phyloP scores from a whole-genome alignment of 176 grass and related monocot genomes.

The Dendrocalamus sinicus region DNA sequence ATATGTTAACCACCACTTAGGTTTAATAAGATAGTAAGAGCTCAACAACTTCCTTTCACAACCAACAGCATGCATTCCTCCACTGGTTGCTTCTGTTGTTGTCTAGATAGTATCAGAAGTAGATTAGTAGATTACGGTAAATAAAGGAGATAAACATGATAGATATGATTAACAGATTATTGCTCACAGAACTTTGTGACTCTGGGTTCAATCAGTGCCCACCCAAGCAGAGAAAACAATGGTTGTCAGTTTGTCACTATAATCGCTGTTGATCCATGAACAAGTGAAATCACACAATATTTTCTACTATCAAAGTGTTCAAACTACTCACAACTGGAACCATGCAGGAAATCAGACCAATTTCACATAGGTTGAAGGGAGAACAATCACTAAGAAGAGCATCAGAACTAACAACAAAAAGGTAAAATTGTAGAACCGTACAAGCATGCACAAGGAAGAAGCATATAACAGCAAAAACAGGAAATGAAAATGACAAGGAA shows the following conservation, averaged over 20 bases:
- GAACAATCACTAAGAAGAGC: not conserved
- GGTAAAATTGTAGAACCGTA: not conserved
- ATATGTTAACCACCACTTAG: conserved; percentile 16
- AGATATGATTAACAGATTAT: conserved; percentile 22
- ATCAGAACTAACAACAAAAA: not conserved
- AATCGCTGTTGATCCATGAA: not conserved
- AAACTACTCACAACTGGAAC: not conserved
- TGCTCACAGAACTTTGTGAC: not conserved
- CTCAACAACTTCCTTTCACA: conserved; percentile 19
- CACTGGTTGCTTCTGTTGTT: conserved; percentile 18
- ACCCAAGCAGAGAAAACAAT: not conserved
- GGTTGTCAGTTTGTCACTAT: not conserved
- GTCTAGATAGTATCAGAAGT: not conserved
- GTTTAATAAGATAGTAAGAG: conserved; percentile 21
- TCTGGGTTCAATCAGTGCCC: conserved; percentile 1
- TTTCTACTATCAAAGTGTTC: not conserved
- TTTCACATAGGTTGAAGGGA: not conserved
- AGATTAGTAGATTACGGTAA: conserved; percentile 36
- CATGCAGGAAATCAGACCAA: not conserved
- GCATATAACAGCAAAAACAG: conserved; percentile 15
- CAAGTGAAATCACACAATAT: conserved; percentile 3
- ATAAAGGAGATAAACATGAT: conserved; percentile 2
- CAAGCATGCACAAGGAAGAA: conserved; percentile 16
- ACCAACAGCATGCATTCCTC: conserved; percentile 5
- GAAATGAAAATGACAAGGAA: conserved; percentile 37